Evolutionary conservation across 495 filamentous ascomycete species (phyloP).

Genomic region (Copromyces sp.): DNA sequence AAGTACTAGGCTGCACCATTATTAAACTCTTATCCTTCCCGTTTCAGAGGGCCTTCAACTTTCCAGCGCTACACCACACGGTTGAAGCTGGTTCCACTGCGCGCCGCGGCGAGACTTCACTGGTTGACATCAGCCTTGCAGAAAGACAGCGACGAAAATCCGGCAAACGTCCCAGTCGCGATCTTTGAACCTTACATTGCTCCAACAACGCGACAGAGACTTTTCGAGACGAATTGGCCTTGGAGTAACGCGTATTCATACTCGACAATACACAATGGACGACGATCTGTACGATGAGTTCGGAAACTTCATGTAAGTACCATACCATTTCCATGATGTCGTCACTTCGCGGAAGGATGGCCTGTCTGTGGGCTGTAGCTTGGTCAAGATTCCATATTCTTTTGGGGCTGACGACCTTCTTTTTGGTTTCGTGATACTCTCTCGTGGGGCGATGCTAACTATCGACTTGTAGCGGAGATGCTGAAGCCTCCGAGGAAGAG

Average conservation of each 20-base stretch:
- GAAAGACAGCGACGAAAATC: not conserved
- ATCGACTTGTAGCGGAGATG: conserved; percentile 51
- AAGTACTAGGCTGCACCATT: not conserved
- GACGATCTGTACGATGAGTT: conserved; percentile 30
- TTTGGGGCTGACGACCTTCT: not conserved
- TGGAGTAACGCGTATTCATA: not conserved
- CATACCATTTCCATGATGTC: not conserved
- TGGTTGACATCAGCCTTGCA: not conserved
- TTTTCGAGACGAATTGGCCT: not conserved
- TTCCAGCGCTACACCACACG: not conserved
- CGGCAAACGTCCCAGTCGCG: not conserved
- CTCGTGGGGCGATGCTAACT: conserved; percentile 2
- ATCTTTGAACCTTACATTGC: not conserved
- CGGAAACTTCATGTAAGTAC: conserved; percentile 27
- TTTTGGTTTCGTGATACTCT: not conserved
- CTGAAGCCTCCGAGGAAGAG: conserved; percentile 80
- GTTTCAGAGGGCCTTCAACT: not conserved
- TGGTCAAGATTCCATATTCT: not conserved
- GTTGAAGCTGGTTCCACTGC: not conserved
- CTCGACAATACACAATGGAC: conserved; percentile 20
- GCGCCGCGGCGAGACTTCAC: not conserved
- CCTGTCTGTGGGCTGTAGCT: not conserved
- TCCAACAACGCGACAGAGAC: not conserved
- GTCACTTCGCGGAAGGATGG: not conserved
- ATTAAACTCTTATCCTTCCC: not conserved